Evolutionary conservation across 495 filamentous ascomycete genomes (phyloP).

Genomic region (Glonium stellatum): DNA sequence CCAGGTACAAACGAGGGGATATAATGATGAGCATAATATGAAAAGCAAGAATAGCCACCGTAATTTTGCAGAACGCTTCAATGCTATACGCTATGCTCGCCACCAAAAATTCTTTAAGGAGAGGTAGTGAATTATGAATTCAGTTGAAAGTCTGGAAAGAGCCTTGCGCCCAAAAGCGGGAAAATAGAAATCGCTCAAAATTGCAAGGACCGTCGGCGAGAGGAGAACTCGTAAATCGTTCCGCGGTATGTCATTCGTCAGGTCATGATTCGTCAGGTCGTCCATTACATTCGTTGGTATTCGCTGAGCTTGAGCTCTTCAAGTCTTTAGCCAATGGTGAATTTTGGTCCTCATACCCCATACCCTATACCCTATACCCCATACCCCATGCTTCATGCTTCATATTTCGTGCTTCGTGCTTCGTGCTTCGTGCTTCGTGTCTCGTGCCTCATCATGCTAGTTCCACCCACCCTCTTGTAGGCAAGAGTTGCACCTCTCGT

Average conservation of each 20-base stretch:
- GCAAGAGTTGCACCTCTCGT: conserved; percentile 27
- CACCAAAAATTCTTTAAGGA: conserved; percentile 12
- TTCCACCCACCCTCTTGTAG: conserved; percentile 26
- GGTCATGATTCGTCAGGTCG: conserved; percentile 13
- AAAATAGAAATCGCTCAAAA: not conserved
- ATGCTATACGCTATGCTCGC: conserved; percentile 25
- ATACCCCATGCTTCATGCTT: conserved; percentile 2
- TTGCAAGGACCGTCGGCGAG: not conserved
- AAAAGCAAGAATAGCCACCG: conserved; percentile 12
- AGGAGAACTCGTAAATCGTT: conserved; percentile 3
- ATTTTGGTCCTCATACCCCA: conserved; percentile 10
- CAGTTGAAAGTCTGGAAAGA: too few species aligned
- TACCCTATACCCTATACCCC: not conserved
- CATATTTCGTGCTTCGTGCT: not conserved
- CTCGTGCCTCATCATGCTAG: not conserved
- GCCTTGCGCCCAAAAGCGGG: not conserved
- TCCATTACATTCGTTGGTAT: conserved; percentile 20
- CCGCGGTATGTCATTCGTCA: not conserved
- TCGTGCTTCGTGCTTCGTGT: not conserved
- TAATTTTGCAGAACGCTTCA: conserved; percentile 22
- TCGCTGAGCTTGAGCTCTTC: conserved; percentile 30
- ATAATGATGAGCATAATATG: not conserved
- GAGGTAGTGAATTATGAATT: conserved; percentile 2
- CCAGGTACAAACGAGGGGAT: not conserved
- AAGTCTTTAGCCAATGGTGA: conserved; percentile 21